These are phyloP conservation scores for Epichloe hybrida DNA, from an alignment of 2,329 filamentous ascomycete species.

Conservation along the genomic window DNA sequence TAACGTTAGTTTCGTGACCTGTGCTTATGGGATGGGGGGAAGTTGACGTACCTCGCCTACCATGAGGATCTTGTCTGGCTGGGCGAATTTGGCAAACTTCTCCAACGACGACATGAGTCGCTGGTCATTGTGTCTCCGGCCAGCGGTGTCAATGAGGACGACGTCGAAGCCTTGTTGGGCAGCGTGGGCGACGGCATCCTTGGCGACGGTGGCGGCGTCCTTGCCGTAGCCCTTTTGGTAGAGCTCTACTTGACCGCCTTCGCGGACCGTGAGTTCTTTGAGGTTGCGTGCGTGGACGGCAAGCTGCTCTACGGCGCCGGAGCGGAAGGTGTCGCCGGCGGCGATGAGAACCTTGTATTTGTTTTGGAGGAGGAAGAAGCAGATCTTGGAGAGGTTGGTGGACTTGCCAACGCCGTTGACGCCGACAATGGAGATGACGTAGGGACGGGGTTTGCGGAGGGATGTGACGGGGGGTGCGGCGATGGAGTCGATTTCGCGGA, in stretches of 20 bases:
- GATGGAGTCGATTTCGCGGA: constrained; percentile 80
- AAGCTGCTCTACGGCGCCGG: constrained; percentile 91
- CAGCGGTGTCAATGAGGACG: constrained; percentile 92
- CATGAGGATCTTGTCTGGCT: constrained; percentile 98
- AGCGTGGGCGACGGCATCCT: constrained; percentile 79
- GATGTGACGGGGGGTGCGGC: constrained; percentile 55
- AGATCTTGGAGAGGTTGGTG: constrained; percentile 94
- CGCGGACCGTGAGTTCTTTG: constrained; percentile 72
- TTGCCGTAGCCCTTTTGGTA: constrained; percentile 98
- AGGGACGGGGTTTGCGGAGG: constrained; percentile 57
- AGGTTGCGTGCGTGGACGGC: constrained; percentile 91
- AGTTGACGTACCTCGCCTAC: constrained; percentile 43
- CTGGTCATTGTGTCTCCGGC: constrained; percentile 87
- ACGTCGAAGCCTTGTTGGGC: constrained; percentile 70
- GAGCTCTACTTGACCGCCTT: constrained; percentile 74
- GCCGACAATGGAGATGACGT: constrained; percentile 95
- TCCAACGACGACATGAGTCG: constrained; percentile 92
- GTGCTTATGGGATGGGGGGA: background rate
- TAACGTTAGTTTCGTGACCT: background rate
- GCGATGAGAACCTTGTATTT: constrained; percentile 91
- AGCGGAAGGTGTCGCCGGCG: constrained; percentile 92
- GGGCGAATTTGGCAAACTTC: constrained; percentile 92
- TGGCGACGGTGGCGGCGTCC: constrained; percentile 88
- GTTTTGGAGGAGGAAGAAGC: constrained; percentile 95
- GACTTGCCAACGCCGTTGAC: constrained; percentile 98